These are phyloP conservation scores for Syncephalastrum contaminatum DNA, from an alignment of 371 early-diverging fungal species.

Conservation along the genomic window DNA sequence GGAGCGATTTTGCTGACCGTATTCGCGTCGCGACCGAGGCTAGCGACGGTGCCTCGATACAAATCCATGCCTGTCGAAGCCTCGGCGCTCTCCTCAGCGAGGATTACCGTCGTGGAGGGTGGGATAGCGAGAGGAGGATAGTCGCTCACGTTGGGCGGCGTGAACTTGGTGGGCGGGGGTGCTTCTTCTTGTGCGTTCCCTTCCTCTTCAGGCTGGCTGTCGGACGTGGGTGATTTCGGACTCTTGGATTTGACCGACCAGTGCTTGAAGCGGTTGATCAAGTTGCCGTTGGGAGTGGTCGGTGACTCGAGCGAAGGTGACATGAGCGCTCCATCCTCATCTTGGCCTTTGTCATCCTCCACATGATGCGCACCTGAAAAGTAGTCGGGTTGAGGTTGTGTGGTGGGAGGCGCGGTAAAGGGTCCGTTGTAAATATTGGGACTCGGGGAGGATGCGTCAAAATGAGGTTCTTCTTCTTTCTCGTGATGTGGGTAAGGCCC, in stretches of 20 bases:
- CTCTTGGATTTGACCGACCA: conserved; percentile 44
- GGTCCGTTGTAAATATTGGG: conserved; percentile 24
- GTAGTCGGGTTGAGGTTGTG: conserved; percentile 38
- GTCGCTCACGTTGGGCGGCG: conserved; percentile 49
- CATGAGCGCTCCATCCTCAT: conserved; percentile 25
- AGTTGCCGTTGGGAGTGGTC: conserved; percentile 36
- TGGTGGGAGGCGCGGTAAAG: conserved; percentile 45
- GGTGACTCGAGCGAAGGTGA: conserved; percentile 29
- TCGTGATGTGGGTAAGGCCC: too few relatives aligned
- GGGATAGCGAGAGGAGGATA: conserved; percentile 68
- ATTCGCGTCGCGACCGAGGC: conserved; percentile 51
- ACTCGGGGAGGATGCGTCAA: conserved; percentile 8
- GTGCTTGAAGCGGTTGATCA: conserved; percentile 56
- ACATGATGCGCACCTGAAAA: conserved; percentile 45
- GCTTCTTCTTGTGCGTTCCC: conserved; percentile 1
- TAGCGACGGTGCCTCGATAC: conserved; percentile 70
- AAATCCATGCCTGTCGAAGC: conserved; percentile 75
- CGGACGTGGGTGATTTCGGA: neutral
- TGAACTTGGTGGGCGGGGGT: conserved; percentile 6
- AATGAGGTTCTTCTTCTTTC: conserved; percentile 7
- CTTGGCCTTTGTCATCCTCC: too few relatives aligned
- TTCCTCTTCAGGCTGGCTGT: neutral
- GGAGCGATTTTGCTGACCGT: conserved; percentile 47
- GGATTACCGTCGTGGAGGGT: conserved; percentile 64
- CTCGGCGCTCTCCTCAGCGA: conserved; percentile 80